Conservation (phyloP, 1,139 yeast genomes). For the Kurtzmaniella quercitrusa region DNA sequence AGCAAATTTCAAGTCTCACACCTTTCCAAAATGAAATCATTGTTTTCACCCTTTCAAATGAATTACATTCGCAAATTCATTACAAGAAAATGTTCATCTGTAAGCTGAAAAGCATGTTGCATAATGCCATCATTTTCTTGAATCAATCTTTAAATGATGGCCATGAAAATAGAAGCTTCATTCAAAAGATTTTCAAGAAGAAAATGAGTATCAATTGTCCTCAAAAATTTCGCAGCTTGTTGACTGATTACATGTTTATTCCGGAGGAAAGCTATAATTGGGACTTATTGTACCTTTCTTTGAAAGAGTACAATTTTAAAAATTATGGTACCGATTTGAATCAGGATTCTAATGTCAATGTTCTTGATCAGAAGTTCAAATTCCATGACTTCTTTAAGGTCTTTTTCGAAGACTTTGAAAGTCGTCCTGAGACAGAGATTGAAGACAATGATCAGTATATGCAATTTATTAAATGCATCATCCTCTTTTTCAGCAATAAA, state of each 20-base stretch:
- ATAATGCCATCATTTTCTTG: constrained; percentile 44
- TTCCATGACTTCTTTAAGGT: constrained; percentile 5
- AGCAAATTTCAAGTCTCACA: constrained; percentile 19
- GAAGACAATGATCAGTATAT: constrained; percentile 6
- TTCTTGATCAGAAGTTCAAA: constrained; percentile 6
- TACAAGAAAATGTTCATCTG: constrained; percentile 28
- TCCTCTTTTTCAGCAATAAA: constrained; percentile 19
- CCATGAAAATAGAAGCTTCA: constrained; percentile 7
- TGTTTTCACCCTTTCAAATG: constrained; percentile 37
- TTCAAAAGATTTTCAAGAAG: constrained; percentile 39
- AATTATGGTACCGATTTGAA: constrained; percentile 8
- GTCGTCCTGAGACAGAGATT: background rate
- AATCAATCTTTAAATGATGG: constrained; percentile 35
- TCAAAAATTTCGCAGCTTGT: constrained; percentile 38
- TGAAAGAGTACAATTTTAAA: constrained; percentile 34
- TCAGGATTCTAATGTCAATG: constrained; percentile 11
- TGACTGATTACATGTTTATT: constrained; percentile 37
- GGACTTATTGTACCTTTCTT: constrained; percentile 34
- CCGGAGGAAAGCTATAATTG: constrained; percentile 36
- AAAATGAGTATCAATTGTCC: constrained; percentile 43
- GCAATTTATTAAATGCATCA: constrained; percentile 9
- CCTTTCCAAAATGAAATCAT: constrained; percentile 32
- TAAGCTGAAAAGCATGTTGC: constrained; percentile 38
- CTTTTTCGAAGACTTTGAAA: constrained; percentile 6
- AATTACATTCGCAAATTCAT: constrained; percentile 32